Conservation (phyloP, 2,329 filamentous ascomycete genomes). For the Metarhizium rileyi region DNA sequence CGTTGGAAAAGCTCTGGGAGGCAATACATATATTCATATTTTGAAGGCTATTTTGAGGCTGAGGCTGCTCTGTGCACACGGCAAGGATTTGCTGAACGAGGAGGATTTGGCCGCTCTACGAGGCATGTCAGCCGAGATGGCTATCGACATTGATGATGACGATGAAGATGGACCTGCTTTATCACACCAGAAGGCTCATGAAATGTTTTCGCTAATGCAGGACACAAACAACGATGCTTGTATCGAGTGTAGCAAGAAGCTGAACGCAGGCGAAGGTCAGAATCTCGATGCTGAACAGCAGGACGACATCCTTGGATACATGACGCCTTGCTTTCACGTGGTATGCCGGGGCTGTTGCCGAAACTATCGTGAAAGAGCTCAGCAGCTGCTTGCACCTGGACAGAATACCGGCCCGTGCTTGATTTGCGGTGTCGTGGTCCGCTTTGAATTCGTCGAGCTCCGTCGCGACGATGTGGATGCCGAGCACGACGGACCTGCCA, state of each 20-base stretch:
- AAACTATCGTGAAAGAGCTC: slow-evolving; percentile 44
- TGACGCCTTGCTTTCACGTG: slow-evolving; percentile 82
- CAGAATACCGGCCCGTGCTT: slow-evolving; percentile 48
- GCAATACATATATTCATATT: slow-evolving; percentile 88
- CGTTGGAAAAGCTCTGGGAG: slow-evolving; percentile 59
- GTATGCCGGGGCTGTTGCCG: slow-evolving; percentile 68
- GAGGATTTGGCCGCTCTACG: slow-evolving; percentile 73
- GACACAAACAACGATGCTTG: slow-evolving; percentile 73
- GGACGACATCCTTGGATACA: slow-evolving; percentile 60
- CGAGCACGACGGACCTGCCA: slow-evolving; percentile 44
- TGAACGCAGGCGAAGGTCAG: slow-evolving; percentile 46
- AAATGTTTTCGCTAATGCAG: slow-evolving; percentile 74
- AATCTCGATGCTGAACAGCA: slow-evolving; percentile 49
- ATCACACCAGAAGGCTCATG: slow-evolving; percentile 65
- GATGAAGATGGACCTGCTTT: slow-evolving; percentile 51
- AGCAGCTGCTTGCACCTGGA: slow-evolving; percentile 24
- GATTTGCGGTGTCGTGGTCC: slow-evolving; percentile 56
- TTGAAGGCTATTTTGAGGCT: slow-evolving; percentile 84
- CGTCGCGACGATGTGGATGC: slow-evolving; percentile 49
- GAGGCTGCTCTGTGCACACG: slow-evolving; percentile 84
- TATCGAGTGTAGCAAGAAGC: slow-evolving; percentile 55
- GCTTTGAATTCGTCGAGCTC: slow-evolving; percentile 57
- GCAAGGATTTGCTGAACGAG: slow-evolving; percentile 78
- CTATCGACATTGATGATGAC: slow-evolving; percentile 82
- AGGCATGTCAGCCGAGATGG: slow-evolving; percentile 72